These are phyloP conservation scores for Dacryopinax spathularia DNA, from an alignment of 768 basidiomycete species.

Conservation along the genomic window DNA sequence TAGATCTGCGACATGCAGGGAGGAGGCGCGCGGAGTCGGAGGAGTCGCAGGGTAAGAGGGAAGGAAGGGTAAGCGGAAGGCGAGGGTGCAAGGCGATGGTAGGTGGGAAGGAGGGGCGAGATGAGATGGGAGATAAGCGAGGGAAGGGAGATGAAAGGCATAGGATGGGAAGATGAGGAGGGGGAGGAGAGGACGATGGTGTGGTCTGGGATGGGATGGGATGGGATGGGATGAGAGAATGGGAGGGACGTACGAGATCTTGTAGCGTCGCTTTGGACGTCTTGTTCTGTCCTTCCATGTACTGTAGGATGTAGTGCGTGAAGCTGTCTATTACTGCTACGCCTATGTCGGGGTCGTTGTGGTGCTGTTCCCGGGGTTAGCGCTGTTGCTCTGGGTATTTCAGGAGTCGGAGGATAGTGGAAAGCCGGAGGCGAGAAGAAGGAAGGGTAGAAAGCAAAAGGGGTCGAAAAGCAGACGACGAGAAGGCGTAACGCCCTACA, in stretches of 20 bases:
- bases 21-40: not conserved
- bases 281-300: constrained; percentile 85
- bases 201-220: too few relatives aligned
- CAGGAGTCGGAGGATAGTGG: not conserved
- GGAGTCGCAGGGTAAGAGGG: not conserved
- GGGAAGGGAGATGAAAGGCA: constrained; percentile 8
- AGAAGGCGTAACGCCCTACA: too few relatives aligned
- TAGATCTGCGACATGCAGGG: not conserved
- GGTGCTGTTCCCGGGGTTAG: constrained; percentile 41
- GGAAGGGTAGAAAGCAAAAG: constrained; percentile 7
- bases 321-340: constrained; percentile 91
- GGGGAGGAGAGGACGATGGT: not conserved
- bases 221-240: too few relatives aligned
- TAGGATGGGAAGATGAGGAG: not conserved
- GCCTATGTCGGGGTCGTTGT: constrained; percentile 86
- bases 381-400: not conserved
- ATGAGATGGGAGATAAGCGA: not conserved
- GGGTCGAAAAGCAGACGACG: not conserved
- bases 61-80: not conserved
- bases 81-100: not conserved
- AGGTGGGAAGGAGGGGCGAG: not conserved
- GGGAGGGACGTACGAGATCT: constrained; percentile 51
- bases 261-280: constrained; percentile 66
- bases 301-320: constrained; percentile 83
- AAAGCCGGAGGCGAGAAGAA: not conserved